phyloP scores from a whole-genome alignment of 768 basidiomycete species.

The Lactarius sanguifluus region DNA sequence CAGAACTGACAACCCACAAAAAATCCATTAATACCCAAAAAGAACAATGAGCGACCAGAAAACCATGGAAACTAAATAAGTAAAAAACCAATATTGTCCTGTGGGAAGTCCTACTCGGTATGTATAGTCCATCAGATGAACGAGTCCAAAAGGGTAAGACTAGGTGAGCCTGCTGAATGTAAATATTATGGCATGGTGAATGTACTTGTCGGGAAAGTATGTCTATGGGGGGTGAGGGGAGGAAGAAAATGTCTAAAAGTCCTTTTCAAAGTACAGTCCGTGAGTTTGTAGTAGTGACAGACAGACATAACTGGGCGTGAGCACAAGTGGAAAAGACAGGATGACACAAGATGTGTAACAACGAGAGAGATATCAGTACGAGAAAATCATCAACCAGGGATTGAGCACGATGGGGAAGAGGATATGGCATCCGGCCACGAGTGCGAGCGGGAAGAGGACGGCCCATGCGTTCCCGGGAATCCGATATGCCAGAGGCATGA shows the following conservation, averaged over 20 bases:
- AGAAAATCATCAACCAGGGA: constrained; percentile 87
- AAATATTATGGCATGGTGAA: background rate
- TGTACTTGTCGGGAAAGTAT: background rate
- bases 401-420: constrained; percentile 87
- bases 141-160: background rate
- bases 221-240: background rate
- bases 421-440: constrained; percentile 65
- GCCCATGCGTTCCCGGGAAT: constrained; percentile 66
- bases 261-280: constrained; percentile 10
- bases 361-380: constrained; percentile 39
- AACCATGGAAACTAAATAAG: background rate
- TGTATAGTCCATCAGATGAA: background rate
- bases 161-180: background rate
- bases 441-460: constrained; percentile 69
- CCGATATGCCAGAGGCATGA: constrained; percentile 64
- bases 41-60: background rate
- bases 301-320: background rate
- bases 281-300: constrained; percentile 1
- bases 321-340: background rate
- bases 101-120: background rate
- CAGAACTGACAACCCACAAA: background rate
- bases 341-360: background rate
- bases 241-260: background rate
- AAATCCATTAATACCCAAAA: background rate
- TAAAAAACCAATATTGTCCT: background rate